Percentiles rank a stretch among this genome's conserved stretches.
Evolutionary conservation across 441 rosid species (phyloP).

Genomic region (Syzygium malaccense): DNA sequence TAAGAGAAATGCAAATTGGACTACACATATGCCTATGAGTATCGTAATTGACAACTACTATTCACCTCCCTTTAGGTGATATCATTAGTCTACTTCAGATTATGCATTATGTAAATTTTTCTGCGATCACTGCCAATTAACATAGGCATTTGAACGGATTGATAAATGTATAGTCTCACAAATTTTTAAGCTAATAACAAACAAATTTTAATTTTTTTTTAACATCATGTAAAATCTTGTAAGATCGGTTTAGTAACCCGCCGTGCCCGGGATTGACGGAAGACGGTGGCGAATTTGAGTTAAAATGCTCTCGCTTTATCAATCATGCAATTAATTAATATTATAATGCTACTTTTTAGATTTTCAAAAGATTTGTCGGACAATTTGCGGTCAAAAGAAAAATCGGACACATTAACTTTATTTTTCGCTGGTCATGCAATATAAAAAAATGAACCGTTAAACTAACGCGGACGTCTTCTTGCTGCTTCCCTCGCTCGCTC

Average conservation of each 20-base stretch:
- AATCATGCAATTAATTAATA: background rate
- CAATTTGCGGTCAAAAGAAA: background rate
- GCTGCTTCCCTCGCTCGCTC: background rate
- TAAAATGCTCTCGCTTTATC: background rate
- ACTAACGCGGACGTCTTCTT: background rate
- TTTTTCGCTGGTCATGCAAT: background rate
- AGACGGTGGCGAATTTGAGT: background rate
- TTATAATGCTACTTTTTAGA: background rate
- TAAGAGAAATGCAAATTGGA: background rate
- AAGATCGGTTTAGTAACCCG: background rate
- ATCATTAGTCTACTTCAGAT: too few species aligned
- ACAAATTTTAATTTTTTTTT: background rate
- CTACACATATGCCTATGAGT: background rate
- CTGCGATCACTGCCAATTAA: fast-evolving
- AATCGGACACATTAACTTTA: background rate
- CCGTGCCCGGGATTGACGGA: background rate
- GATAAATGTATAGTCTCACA: background rate
- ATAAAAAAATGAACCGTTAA: background rate
- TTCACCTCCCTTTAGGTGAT: background rate
- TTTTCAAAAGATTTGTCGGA: background rate
- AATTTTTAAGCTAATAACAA: background rate
- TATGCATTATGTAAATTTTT: background rate
- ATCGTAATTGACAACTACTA: background rate
- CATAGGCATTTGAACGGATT: background rate
- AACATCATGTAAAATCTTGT: background rate